phyloP scores from a whole-genome alignment of 345 rosid species.

The Cochlearia excelsa region DNA sequence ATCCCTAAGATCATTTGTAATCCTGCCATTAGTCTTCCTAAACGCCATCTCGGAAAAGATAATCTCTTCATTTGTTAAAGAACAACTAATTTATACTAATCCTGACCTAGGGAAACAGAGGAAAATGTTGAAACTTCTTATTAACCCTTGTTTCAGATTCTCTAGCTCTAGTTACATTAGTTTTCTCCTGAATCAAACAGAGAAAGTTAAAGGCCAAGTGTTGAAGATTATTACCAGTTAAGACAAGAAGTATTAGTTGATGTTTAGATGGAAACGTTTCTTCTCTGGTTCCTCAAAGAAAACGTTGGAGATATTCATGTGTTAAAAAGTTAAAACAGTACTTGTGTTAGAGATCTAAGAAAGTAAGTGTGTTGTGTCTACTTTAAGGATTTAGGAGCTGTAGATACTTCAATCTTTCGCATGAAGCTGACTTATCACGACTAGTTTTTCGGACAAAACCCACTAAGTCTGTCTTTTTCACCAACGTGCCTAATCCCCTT shows the following conservation, averaged over 20 bases:
- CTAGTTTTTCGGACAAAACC: slow-evolving; percentile 27
- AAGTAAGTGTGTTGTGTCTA: slow-evolving; percentile 24
- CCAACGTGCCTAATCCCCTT: slow-evolving; percentile 34
- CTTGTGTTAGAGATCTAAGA: slow-evolving; percentile 31
- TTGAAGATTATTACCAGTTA: slow-evolving; percentile 17
- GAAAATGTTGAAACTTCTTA: not conserved
- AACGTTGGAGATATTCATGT: slow-evolving; percentile 24
- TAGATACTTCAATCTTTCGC: slow-evolving; percentile 29
- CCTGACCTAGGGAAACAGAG: slow-evolving; percentile 23
- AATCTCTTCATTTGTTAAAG: slow-evolving; percentile 45
- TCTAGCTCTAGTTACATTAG: not conserved
- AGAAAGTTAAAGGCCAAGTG: not conserved
- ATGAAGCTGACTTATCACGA: slow-evolving; percentile 20
- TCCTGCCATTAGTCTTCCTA: slow-evolving; percentile 53
- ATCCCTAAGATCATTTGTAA: slow-evolving; percentile 63
- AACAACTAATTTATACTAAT: slow-evolving; percentile 8
- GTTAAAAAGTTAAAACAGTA: slow-evolving; percentile 16
- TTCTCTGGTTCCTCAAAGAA: slow-evolving; percentile 22
- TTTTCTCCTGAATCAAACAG: not conserved
- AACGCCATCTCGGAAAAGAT: slow-evolving; percentile 50
- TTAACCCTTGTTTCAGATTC: not conserved
- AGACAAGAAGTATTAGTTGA: slow-evolving; percentile 15
- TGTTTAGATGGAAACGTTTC: slow-evolving; percentile 25
- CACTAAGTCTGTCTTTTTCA: slow-evolving; percentile 15
- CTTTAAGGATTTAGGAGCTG: slow-evolving; percentile 32